Evolutionary conservation across 2,329 filamentous ascomycete genomes (phyloP).

Genomic region (Fusarium falciforme): DNA sequence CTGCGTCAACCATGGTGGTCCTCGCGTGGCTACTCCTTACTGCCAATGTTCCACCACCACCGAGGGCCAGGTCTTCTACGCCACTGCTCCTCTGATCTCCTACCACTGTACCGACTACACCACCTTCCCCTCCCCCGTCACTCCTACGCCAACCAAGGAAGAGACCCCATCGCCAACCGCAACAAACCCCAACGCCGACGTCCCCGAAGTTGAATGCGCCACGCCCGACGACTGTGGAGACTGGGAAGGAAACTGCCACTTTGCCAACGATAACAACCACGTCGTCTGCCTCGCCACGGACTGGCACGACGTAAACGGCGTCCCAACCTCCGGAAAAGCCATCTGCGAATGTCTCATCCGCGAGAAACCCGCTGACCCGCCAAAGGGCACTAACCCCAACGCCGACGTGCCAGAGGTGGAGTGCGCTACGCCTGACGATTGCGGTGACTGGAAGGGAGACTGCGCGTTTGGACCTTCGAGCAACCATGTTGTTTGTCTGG

Average conservation of each 20-base stretch:
- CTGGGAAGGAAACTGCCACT: background rate
- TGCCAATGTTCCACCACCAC: slow-evolving; percentile 28
- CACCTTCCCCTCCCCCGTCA: slow-evolving; percentile 22
- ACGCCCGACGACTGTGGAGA: background rate
- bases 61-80: slow-evolving; percentile 15
- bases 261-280: background rate
- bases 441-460: background rate
- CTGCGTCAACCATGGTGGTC: slow-evolving; percentile 28
- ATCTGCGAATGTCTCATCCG: slow-evolving; percentile 2
- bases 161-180: background rate
- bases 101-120: slow-evolving; percentile 16
- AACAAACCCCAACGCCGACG: background rate
- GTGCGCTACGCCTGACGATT: background rate
- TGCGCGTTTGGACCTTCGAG: background rate
- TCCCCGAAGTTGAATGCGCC: background rate
- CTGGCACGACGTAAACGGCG: background rate
- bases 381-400: background rate
- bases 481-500: background rate
- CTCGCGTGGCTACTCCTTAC: slow-evolving; percentile 21
- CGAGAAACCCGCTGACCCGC: background rate
- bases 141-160: slow-evolving; percentile 1
- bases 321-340: background rate
- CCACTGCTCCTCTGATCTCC: slow-evolving; percentile 21
- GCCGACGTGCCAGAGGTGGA: background rate
- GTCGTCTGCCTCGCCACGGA: background rate